Percentiles rank a stretch among this genome's conserved stretches.
Conservation (phyloP, 768 basidiomycete species). For the Tricholoma flavovirens region DNA sequence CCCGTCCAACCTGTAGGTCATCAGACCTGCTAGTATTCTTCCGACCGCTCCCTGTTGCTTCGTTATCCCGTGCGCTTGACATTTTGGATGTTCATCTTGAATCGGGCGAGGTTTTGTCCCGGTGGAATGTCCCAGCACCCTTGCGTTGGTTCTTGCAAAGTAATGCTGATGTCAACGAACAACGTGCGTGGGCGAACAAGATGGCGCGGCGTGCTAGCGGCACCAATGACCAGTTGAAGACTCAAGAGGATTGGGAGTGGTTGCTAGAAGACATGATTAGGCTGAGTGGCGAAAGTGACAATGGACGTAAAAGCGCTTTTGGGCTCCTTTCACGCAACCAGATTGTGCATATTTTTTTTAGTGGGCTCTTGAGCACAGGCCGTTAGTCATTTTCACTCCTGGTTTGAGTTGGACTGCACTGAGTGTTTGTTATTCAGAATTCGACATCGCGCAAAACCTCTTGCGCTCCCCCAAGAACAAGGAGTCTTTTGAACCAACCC, state of each 20-base stretch:
- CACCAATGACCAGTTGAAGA: constrained; percentile 44
- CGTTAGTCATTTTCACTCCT: constrained; percentile 50
- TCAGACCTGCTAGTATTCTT: constrained; percentile 79
- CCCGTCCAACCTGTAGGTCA: constrained; percentile 49
- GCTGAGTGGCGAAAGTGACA: constrained; percentile 59
- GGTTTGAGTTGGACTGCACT: background rate
- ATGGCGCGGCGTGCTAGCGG: constrained; percentile 72
- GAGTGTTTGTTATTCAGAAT: constrained; percentile 37
- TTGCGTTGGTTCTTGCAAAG: constrained; percentile 90
- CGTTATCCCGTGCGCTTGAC: constrained; percentile 81
- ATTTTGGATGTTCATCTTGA: constrained; percentile 92
- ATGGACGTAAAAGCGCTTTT: constrained; percentile 69
- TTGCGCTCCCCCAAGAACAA: constrained; percentile 43
- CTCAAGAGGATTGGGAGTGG: constrained; percentile 79
- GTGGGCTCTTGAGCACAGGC: constrained; percentile 79
- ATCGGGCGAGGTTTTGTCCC: constrained; percentile 83
- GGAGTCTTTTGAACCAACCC: constrained; percentile 40
- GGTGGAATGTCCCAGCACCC: constrained; percentile 81
- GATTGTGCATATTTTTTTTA: constrained; percentile 76
- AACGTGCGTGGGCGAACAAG: constrained; percentile 79
- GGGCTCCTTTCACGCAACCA: constrained; percentile 68
- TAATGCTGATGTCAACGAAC: constrained; percentile 54
- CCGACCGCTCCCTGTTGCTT: constrained; percentile 63
- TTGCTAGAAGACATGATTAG: constrained; percentile 89
- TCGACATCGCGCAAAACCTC: constrained; percentile 60